Evolutionary conservation across 2,329 filamentous ascomycete species (phyloP).

Genomic region (Thielaviopsis punctulata): DNA sequence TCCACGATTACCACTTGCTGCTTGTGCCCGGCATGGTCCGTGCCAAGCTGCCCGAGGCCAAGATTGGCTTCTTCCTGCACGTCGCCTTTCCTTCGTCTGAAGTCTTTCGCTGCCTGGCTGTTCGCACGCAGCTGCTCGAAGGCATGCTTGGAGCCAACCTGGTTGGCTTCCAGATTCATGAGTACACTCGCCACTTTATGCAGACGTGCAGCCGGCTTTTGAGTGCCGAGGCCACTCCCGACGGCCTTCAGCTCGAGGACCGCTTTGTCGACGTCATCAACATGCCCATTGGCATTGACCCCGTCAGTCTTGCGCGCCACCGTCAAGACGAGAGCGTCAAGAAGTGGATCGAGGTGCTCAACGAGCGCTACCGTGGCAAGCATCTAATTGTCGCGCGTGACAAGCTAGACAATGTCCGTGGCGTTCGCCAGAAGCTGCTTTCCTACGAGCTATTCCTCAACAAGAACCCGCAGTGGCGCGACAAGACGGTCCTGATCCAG

Average conservation of each 20-base stretch:
- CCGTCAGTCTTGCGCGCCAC: constrained; percentile 52
- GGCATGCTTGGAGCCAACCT: constrained; percentile 88
- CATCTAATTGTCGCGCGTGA: constrained; percentile 82
- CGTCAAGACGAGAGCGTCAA: constrained; percentile 56
- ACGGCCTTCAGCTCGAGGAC: constrained; percentile 80
- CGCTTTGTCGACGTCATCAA: constrained; percentile 80
- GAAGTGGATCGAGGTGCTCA: constrained; percentile 64
- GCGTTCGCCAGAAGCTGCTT: constrained; percentile 82
- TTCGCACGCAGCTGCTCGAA: constrained; percentile 71
- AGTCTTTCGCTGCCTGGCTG: constrained; percentile 80
- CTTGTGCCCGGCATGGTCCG: constrained; percentile 80
- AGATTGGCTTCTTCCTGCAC: constrained; percentile 92
- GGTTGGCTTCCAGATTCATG: constrained; percentile 81
- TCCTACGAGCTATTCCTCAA: constrained; percentile 89
- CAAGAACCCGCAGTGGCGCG: constrained; percentile 77
- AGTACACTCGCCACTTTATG: constrained; percentile 86
- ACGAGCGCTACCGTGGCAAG: constrained; percentile 74
- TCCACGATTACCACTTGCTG: constrained; percentile 89
- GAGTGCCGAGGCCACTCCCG: constrained; percentile 72
- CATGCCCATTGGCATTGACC: constrained; percentile 82
- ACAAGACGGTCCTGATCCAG: constrained; percentile 80
- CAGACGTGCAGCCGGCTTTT: constrained; percentile 88
- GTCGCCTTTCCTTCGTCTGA: constrained; percentile 92
- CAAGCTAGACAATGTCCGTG: constrained; percentile 83
- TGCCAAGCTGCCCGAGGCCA: constrained; percentile 75